Evolutionary conservation across 805 yeast genomes (phyloP), one percentile per base, ranked within the genome.

Genomic region (Yarrowia deformans): DNA sequence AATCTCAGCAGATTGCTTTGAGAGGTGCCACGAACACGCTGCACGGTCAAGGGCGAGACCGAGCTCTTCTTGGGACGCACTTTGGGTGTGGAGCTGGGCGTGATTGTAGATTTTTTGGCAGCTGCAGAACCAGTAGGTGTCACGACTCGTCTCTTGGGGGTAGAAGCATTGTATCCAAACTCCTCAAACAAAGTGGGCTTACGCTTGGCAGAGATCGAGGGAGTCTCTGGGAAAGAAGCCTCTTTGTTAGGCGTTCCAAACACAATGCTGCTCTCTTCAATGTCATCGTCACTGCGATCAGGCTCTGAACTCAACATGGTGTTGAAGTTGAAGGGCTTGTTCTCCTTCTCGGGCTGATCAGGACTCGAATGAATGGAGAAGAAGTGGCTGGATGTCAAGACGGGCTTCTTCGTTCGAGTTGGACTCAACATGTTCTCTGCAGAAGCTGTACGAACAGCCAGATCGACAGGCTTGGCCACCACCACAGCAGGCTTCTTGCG

Each of bases 221-320:
- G 60, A 2, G 58, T 52, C 18, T 37, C 43, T 3, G 43, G 58
- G 2, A 52, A 14, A 0, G 55, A 3, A 23, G 19, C 8, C n/a
- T 18, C 42, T n/a, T 52, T 52, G 43, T 29, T 29, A 1, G 66
- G 52, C 1, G 52, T 32, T 32, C 66, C 66, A 60, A 60, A 60
- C 32, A 56, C 49, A 13, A 60, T 42, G 14, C 48, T 60, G 37
- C 66, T 60, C 18, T 60, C 66, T 34, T 43, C 66, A n/a, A 60
- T 60, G 10, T 60, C 66, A 13, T 60, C 66, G 34, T 60, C 66
- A 23, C 66, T 60, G 13, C 66, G 42, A 8, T 60, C 66, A 3
- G 52, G 66, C 42, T 60, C 66, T 0, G 66, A 60, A 42, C 66
- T 60, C 46, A 60, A n/a, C 66, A 60, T 45, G 34, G 66, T 8